Evolutionary conservation across 495 filamentous ascomycete species (phyloP).

Genomic region (Staphylotrichum longicolle): DNA sequence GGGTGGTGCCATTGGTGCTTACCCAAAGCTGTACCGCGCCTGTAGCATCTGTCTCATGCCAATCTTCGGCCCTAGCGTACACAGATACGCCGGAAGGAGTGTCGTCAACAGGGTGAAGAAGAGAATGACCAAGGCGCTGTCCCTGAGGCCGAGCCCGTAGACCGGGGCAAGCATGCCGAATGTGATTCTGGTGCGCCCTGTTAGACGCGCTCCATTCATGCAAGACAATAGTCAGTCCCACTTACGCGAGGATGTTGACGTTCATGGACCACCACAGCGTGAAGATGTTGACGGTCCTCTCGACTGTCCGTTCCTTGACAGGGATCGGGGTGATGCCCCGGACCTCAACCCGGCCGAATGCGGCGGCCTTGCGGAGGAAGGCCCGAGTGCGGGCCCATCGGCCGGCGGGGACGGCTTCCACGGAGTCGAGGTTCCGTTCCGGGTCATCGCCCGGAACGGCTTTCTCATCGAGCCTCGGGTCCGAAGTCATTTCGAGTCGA

Average conservation of each 20-base stretch:
- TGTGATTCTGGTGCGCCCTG: conserved; percentile 42
- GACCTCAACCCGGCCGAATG: conserved; percentile 40
- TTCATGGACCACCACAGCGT: conserved; percentile 48
- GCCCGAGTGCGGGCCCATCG: conserved; percentile 4
- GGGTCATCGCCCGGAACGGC: not conserved
- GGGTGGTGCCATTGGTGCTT: not conserved
- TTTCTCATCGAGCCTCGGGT: not conserved
- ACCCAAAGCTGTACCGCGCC: conserved; percentile 55
- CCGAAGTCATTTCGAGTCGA: conserved; percentile 9
- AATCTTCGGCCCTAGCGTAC: conserved; percentile 49
- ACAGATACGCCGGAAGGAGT: conserved; percentile 50
- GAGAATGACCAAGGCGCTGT: conserved; percentile 50
- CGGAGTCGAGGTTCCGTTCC: not conserved
- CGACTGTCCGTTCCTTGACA: conserved; percentile 50
- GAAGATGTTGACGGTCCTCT: conserved; percentile 47
- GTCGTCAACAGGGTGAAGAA: conserved; percentile 55
- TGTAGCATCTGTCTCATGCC: conserved; percentile 58
- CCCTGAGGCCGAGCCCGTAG: conserved; percentile 48
- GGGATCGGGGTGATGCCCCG: conserved; percentile 53
- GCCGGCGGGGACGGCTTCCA: conserved; percentile 3
- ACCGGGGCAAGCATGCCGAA: conserved; percentile 56
- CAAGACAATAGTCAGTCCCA: not conserved
- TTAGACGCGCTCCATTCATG: not conserved
- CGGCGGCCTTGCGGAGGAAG: conserved; percentile 7
- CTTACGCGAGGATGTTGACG: conserved; percentile 45